Evolutionary conservation across 1,284 basidiomycete species (phyloP).

Genomic region (Somion occarium): DNA sequence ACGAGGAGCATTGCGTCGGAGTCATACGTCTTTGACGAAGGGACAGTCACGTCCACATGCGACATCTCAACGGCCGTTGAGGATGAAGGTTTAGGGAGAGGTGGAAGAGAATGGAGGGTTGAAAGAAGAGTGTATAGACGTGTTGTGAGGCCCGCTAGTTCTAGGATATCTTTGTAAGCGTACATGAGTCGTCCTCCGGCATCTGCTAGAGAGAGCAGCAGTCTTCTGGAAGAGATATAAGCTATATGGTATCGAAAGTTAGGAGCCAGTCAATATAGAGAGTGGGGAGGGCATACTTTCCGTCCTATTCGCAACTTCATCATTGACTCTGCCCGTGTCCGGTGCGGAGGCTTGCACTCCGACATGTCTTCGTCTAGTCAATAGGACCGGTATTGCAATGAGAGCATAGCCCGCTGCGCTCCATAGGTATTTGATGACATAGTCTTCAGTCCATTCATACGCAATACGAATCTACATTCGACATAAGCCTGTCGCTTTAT

Average conservation of each 20-base stretch:
- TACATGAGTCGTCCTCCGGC: slow-evolving; percentile 93
- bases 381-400: slow-evolving; percentile 84
- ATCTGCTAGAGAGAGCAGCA: slow-evolving; percentile 90
- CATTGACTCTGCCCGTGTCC: slow-evolving; percentile 11
- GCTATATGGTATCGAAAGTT: slow-evolving; percentile 37
- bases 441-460: slow-evolving; percentile 91
- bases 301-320: slow-evolving; percentile 27
- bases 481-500: no score
- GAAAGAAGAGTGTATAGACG: slow-evolving; percentile 87
- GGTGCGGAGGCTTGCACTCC: slow-evolving; percentile 34
- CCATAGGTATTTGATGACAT: slow-evolving; percentile 93
- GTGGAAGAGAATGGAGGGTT: slow-evolving; percentile 72
- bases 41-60: slow-evolving; percentile 70
- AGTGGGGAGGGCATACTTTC: slow-evolving; percentile 36
- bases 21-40: slow-evolving; percentile 41
- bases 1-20: slow-evolving; percentile 47
- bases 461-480: slow-evolving; percentile 68
- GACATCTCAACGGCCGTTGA: slow-evolving; percentile 42
- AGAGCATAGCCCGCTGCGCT: slow-evolving; percentile 86
- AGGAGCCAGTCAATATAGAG: background rate
- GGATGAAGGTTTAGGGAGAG: slow-evolving; percentile 35
- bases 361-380: slow-evolving; percentile 43
- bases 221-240: slow-evolving; percentile 95
- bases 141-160: slow-evolving; percentile 89
- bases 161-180: slow-evolving; percentile 88